A percentile compares a stretch with the other conserved stretches of the same genome.
phyloP scores from a whole-genome alignment of 78 protist species.

The Ministeria vibrans region DNA sequence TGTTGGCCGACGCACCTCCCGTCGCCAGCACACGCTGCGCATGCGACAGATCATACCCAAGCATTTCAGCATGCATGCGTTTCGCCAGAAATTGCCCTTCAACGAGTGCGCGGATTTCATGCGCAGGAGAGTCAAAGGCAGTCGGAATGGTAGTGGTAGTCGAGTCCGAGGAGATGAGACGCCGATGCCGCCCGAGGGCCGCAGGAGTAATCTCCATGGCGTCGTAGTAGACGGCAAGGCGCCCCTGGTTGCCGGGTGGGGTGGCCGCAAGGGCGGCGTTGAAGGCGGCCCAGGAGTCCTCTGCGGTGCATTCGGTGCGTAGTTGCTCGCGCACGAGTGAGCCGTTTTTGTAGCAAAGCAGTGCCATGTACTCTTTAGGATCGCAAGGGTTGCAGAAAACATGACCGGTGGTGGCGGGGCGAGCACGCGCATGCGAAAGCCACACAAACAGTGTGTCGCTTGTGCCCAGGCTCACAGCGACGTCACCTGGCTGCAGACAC shows the following conservation, averaged over 20 bases:
- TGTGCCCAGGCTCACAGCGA: slow-evolving; percentile 17
- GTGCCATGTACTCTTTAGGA: not conserved
- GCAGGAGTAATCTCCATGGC: not conserved
- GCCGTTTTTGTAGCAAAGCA: slow-evolving; percentile 29
- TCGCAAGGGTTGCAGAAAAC: slow-evolving; percentile 7
- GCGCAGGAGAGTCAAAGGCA: not conserved
- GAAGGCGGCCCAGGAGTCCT: not conserved
- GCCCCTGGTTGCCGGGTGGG: not conserved
- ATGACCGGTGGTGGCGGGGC: not conserved
- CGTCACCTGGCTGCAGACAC: not conserved
- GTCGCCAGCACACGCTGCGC: not conserved
- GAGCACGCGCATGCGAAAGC: not conserved
- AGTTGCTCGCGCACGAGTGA: slow-evolving; percentile 7
- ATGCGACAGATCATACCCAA: not conserved
- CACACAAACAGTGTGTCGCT: slow-evolving; percentile 4
- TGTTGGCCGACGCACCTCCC: not conserved
- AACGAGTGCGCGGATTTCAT: not conserved
- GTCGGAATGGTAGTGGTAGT: not conserved
- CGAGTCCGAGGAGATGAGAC: not conserved
- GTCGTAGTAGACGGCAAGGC: not conserved
- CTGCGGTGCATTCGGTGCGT: not conserved
- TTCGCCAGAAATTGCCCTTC: slow-evolving; percentile 9
- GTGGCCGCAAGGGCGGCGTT: not conserved
- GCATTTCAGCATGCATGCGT: not conserved
- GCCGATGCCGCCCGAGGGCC: not conserved